Evolutionary conservation across 306 rosid species (phyloP).

Genomic region (Alnus rubra): DNA sequence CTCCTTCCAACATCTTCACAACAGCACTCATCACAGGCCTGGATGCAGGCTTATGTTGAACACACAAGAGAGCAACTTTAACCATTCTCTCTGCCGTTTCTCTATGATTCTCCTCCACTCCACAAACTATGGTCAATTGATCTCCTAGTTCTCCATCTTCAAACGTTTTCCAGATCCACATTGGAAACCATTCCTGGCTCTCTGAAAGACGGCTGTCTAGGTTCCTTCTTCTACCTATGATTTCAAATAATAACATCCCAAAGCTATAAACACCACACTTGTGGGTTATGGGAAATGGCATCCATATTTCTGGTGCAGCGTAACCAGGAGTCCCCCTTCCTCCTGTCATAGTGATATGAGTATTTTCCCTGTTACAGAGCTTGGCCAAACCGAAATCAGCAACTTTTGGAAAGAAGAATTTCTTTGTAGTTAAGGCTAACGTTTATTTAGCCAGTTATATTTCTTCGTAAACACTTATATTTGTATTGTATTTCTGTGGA

Average conservation of each 20-base stretch:
- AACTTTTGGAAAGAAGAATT: background rate
- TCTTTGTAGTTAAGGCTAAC: too few species aligned
- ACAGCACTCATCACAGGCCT: background rate
- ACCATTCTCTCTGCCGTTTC: background rate
- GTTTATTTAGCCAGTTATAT: too few species aligned
- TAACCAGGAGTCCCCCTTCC: too few species aligned
- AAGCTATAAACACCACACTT: too few species aligned
- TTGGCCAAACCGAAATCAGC: too few species aligned
- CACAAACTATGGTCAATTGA: background rate
- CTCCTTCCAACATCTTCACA: background rate
- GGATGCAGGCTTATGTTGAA: background rate
- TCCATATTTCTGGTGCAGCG: too few species aligned
- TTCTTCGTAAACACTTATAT: too few species aligned
- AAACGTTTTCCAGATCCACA: background rate
- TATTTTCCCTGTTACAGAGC: background rate
- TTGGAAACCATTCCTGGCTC: background rate
- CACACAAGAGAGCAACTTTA: background rate
- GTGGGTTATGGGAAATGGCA: too few species aligned
- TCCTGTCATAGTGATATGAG: too few species aligned
- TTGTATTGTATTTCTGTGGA: too few species aligned
- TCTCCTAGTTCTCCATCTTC: background rate
- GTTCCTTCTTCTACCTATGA: background rate
- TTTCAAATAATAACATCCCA: too few species aligned
- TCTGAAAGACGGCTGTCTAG: background rate
- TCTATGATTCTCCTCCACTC: background rate